phyloP scores from a whole-genome alignment of 2,329 filamentous ascomycete species.

The Nemania abortiva region DNA sequence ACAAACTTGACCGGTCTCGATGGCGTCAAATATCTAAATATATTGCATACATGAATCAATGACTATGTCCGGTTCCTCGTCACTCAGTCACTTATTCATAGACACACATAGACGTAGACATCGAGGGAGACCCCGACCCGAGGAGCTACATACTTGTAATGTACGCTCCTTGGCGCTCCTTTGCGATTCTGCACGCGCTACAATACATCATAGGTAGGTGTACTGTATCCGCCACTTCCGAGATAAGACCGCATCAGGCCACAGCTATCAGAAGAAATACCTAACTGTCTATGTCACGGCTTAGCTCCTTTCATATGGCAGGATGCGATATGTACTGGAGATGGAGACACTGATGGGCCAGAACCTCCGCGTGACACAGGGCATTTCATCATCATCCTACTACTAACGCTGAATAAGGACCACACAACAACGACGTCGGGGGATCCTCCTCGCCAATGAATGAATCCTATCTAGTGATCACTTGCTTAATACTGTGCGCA shows the following conservation, averaged over 20 bases:
- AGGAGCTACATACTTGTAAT: too few species aligned
- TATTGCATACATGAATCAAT: neutral
- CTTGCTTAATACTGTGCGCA: neutral
- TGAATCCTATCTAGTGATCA: neutral
- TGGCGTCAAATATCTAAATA: neutral
- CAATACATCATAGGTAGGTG: neutral
- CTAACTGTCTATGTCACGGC: neutral
- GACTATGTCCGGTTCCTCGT: neutral
- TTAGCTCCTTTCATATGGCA: conserved; percentile 25
- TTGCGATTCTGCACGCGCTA: conserved; percentile 5
- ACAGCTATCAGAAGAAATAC: conserved; percentile 5
- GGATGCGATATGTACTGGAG: conserved; percentile 22
- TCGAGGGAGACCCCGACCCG: too few species aligned
- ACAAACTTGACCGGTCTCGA: neutral
- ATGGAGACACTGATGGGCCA: conserved; percentile 15
- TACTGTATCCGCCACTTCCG: conserved; percentile 16
- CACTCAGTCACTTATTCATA: conserved; percentile 4
- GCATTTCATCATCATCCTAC: conserved; percentile 20
- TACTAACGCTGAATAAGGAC: neutral
- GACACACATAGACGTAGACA: neutral
- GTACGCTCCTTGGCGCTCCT: neutral
- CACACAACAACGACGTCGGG: neutral
- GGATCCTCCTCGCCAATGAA: conserved; percentile 16
- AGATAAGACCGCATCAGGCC: conserved; percentile 26
- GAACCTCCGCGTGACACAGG: conserved; percentile 29